Base-by-base conservation (phyloP, 1,284 basidiomycete genomes). In the Pascua guehoae region DNA sequence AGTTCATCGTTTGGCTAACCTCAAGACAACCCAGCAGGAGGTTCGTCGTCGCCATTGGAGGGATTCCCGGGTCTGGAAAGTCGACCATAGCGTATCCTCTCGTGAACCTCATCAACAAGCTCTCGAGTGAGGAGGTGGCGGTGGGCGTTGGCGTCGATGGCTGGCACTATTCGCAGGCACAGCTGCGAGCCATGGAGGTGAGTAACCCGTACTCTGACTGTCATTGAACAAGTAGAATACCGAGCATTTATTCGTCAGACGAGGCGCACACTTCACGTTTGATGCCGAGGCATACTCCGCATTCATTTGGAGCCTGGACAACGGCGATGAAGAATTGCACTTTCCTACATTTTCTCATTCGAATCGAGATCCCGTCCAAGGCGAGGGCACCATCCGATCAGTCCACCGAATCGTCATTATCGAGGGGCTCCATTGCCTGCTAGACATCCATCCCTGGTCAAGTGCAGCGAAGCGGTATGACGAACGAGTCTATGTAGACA, bases 81-180 rank as follows among this genome's bases (percentile, higher is more conserved):
- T 77, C 77, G 1, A 77, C 77, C 0, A 60, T 81, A 1, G 79
- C 79, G 0, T 71, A 70, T 24, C 74, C 74, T 0, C 69, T 81
- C 1, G 72, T 75, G 0, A 62, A 70, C 14, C 56, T 50, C 7
- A 49, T 79, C 49, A 78, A 79, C 54, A 47, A 58, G n/a, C 53
- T 67, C 12, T 11, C 42, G 0, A 42, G 46, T 1, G 3, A 11
- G 4, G 55, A 57, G 12, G 49, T 54, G 0, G 78, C 79, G 5
- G 64, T 78, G 9, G 74, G 75, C 17, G 76, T 82, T 8, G 76
- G 79, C 7, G 68, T 81, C 61, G 81, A 82, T 55, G 81, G 81
- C 0, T 82, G 80, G 80, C 81, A 82, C 65, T 70, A 71, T 43
- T 65, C 78, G 9, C 67, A 78, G n/a, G 66, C 62, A 0, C 65